Percentiles rank a stretch among this genome's conserved stretches.
Conservation (phyloP, 1,139 yeast species). For the Yamadazyma sp. region DNA sequence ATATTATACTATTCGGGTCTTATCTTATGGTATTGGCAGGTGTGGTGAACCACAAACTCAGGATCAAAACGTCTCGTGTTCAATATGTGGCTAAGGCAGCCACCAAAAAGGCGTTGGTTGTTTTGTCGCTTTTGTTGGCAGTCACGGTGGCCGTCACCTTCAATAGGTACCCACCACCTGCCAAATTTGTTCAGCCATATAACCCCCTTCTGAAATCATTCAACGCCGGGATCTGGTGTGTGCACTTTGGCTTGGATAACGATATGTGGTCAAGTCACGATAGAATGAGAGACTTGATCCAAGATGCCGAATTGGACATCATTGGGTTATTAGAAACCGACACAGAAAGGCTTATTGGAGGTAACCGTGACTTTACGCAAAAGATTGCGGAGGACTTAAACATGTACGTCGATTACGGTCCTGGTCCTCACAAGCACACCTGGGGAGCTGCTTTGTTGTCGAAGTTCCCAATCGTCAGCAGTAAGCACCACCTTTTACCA, state of each 20-base stretch:
- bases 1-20: constrained; percentile 55
- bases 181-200: constrained; percentile 63
- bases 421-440: constrained; percentile 96
- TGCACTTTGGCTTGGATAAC: constrained; percentile 94
- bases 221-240: constrained; percentile 97
- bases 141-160: constrained; percentile 43
- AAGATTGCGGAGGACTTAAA: constrained; percentile 88
- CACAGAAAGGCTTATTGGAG: constrained; percentile 91
- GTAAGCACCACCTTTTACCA: constrained; percentile 88
- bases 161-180: constrained; percentile 55
- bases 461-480: constrained; percentile 87
- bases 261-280: constrained; percentile 98
- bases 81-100: constrained; percentile 21
- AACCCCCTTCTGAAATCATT: constrained; percentile 61
- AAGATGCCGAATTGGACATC: constrained; percentile 85
- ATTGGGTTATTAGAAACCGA: constrained; percentile 90
- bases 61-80: constrained; percentile 22
- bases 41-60: constrained; percentile 32
- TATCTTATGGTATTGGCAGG: constrained; percentile 47
- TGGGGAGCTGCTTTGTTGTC: constrained; percentile 96
- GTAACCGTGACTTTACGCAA: constrained; percentile 92
- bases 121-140: constrained; percentile 32
- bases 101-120: constrained; percentile 23
- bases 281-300: constrained; percentile 80
- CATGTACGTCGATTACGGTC: constrained; percentile 95